Percentiles rank a stretch among this genome's conserved stretches.
Evolutionary conservation across 805 yeast genomes (phyloP).

Genomic region (Kluyveromyces dobzhanskii): DNA sequence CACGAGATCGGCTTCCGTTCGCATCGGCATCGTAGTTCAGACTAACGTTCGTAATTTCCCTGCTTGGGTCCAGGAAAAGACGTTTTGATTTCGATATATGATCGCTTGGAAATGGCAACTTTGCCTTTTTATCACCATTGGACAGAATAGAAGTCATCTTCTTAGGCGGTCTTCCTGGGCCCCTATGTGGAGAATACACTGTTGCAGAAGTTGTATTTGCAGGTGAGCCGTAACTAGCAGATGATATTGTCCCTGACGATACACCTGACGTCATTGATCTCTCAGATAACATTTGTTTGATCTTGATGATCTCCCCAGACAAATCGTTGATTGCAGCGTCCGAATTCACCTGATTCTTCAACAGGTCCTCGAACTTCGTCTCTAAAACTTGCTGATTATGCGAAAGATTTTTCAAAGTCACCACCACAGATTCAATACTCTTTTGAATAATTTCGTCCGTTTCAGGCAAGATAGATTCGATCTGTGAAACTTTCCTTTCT

Average conservation of each 20-base stretch:
- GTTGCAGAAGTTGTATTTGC: background rate
- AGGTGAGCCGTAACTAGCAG: background rate
- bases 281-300: constrained; percentile 6
- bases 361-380: constrained; percentile 28
- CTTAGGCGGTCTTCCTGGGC: constrained; percentile 28
- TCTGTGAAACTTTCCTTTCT: constrained; percentile 6
- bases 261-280: constrained; percentile 1
- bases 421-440: constrained; percentile 17
- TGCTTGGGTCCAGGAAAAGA: constrained; percentile 24
- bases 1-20: background rate
- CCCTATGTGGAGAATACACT: constrained; percentile 15
- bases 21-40: background rate
- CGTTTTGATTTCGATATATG: constrained; percentile 25
- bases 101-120: constrained; percentile 23
- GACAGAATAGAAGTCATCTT: constrained; percentile 5
- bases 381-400: constrained; percentile 30
- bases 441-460: constrained; percentile 8
- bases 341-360: constrained; percentile 30
- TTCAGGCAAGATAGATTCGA: constrained; percentile 5
- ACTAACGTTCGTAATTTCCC: too few species aligned
- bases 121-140: constrained; percentile 10
- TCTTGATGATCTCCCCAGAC: constrained; percentile 5
- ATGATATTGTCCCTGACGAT: background rate
- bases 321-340: constrained; percentile 25
- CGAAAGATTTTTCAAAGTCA: constrained; percentile 22